Base-by-base conservation (phyloP, 352 stramenopile genomes). In the Stramenopiles sp. region DNA sequence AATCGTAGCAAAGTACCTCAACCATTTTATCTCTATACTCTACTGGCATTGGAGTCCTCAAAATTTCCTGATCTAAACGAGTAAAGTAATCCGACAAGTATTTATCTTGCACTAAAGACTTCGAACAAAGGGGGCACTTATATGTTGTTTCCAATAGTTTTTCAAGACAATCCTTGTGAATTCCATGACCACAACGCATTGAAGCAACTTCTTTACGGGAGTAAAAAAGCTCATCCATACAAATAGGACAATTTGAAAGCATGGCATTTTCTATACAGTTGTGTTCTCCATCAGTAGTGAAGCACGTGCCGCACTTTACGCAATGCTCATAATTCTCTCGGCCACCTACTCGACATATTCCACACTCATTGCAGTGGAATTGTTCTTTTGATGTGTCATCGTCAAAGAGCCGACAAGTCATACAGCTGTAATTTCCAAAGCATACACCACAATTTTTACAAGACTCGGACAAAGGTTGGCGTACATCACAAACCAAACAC, bases 261-360 rank as follows among this genome's bases (percentile, higher is more conserved):
- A 32, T n/a, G 10, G 26, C 26, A n/a, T 15, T 32, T 32, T 32
- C 26, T n/a, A n/a, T n/a, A 15, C 26, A 32, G 26, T n/a, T 32
- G 15, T 32, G 26, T n/a, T 32, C 15, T 15, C 10, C 26, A n/a
- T 32, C 26, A 15, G n/a, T n/a, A 32, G 10, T 15, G 10, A 32
- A 32, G 26, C 26, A 32, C 15, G 15, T 32, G n/a, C 26, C 26
- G 15, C 26, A 32, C n/a, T n/a, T 32, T 32, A 15, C 15, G 26
- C 26, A 32, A 32, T 32, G 26, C 26, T n/a, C 26, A 32, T 32
- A 32, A 32, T 32, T 32, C n/a, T 32, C 26, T n/a, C 10, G 10
- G n/a, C 26, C 26, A 32, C 26, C 26, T n/a, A 32, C 26, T n/a
- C 26, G 26, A 32, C 26, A 32, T n/a, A 32, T 32, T 32, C 26